phyloP scores from a whole-genome alignment of 306 rosid species.

The Herpetospermum pedunculosum region DNA sequence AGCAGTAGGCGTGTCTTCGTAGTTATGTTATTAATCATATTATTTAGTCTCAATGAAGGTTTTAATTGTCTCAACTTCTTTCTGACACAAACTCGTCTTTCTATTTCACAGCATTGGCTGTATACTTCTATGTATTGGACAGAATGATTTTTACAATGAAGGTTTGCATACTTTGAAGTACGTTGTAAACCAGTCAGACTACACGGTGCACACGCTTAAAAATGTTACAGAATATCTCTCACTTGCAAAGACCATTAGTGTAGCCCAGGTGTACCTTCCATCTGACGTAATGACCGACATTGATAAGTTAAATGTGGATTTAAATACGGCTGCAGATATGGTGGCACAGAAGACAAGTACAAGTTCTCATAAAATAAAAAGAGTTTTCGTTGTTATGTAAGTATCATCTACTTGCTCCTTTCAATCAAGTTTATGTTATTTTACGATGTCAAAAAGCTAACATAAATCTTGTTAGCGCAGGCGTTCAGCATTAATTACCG shows the following conservation, averaged over 20 bases:
- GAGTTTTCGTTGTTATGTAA: slow-evolving; percentile 66
- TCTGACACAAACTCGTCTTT: slow-evolving; percentile 17
- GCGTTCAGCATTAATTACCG: slow-evolving; percentile 53
- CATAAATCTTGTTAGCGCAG: slow-evolving; percentile 26
- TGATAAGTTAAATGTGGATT: slow-evolving; percentile 58
- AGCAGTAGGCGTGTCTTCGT: too few species aligned
- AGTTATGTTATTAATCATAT: neutral
- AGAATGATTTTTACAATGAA: slow-evolving; percentile 62
- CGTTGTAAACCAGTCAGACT: slow-evolving; percentile 92
- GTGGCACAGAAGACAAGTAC: slow-evolving; percentile 48
- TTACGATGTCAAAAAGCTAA: slow-evolving; percentile 18
- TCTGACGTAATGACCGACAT: slow-evolving; percentile 64
- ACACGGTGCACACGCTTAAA: slow-evolving; percentile 62
- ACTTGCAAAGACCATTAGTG: slow-evolving; percentile 81
- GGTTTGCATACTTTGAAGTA: slow-evolving; percentile 62
- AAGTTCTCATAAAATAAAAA: slow-evolving; percentile 51
- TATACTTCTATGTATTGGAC: slow-evolving; percentile 77
- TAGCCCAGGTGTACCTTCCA: slow-evolving; percentile 71
- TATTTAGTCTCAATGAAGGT: neutral
- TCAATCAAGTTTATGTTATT: slow-evolving; percentile 3
- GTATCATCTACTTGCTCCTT: slow-evolving; percentile 20
- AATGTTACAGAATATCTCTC: slow-evolving; percentile 84
- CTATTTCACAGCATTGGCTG: slow-evolving; percentile 73
- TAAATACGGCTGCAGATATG: slow-evolving; percentile 68
- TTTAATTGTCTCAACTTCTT: neutral